phyloP scores from a whole-genome alignment of 176 grass and related monocot species.

The Alloteropsis semialata region DNA sequence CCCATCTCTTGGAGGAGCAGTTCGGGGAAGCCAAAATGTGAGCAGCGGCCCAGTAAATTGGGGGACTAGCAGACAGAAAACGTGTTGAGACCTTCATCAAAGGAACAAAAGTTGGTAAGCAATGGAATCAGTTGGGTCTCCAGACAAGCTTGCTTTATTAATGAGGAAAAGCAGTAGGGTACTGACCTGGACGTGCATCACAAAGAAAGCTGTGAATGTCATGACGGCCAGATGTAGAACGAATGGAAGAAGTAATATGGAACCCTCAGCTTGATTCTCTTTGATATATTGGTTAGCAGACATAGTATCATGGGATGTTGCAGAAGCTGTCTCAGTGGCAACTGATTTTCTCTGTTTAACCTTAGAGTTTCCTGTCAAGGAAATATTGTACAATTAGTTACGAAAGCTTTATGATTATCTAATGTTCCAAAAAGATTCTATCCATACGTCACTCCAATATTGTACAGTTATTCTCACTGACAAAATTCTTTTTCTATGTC shows the following conservation, averaged over 20 bases:
- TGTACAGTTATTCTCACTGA: background rate
- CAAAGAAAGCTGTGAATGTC: slow-evolving; percentile 73
- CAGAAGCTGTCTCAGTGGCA: background rate
- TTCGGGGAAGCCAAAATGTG: slow-evolving; percentile 37
- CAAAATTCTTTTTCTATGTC: background rate
- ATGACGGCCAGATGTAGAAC: slow-evolving; percentile 79
- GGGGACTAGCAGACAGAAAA: slow-evolving; percentile 79
- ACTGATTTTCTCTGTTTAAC: slow-evolving; percentile 67
- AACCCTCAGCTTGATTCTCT: slow-evolving; percentile 25
- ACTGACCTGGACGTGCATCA: slow-evolving; percentile 94
- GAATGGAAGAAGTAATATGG: slow-evolving; percentile 72
- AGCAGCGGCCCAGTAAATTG: slow-evolving; percentile 78
- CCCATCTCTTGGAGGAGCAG: slow-evolving; percentile 50
- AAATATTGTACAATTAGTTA: slow-evolving; percentile 18
- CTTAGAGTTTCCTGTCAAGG: slow-evolving; percentile 40
- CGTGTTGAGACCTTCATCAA: slow-evolving; percentile 64
- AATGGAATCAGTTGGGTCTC: background rate
- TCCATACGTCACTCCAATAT: background rate
- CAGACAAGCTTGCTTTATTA: background rate
- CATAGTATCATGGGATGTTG: slow-evolving; percentile 15
- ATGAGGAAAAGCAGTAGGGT: background rate
- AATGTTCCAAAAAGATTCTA: background rate
- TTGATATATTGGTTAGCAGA: slow-evolving; percentile 16
- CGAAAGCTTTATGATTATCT: background rate
- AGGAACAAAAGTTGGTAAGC: background rate